Conservation (phyloP, 1,284 basidiomycete genomes). For the Cutaneotrichosporon spelunceum region DNA sequence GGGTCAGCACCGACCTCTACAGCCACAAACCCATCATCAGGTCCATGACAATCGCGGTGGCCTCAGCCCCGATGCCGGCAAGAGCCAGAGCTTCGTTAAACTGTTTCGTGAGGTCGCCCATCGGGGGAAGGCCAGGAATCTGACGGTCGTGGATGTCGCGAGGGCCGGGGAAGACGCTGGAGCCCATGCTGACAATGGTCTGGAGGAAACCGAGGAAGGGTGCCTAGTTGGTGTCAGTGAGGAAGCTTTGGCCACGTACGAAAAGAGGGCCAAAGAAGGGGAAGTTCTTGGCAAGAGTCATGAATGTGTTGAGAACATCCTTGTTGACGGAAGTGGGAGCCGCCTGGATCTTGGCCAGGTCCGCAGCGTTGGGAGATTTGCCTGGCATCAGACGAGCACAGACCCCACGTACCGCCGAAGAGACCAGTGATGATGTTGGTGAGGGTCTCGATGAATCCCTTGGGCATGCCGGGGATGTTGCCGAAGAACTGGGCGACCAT, state of each 20-base stretch:
- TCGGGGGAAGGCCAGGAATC: not conserved
- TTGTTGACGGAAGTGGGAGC: not conserved
- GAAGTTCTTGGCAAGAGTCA: not conserved
- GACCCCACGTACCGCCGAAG: not conserved
- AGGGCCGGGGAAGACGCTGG: not conserved
- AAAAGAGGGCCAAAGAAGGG: not conserved
- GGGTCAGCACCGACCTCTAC: not conserved
- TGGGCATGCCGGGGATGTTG: not conserved
- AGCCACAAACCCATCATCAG: not conserved
- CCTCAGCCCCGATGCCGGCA: not conserved
- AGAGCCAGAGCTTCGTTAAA: not conserved
- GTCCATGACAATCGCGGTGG: not conserved
- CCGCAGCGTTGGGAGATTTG: not conserved
- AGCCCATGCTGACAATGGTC: not conserved
- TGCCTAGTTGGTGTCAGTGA: not conserved
- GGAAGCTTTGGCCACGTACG: not conserved
- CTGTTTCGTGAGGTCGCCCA: not conserved
- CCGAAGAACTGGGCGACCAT: not conserved
- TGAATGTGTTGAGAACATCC: not conserved
- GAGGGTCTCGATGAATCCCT: not conserved
- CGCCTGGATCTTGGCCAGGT: not conserved
- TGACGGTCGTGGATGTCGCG: not conserved
- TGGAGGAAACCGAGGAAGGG: not conserved
- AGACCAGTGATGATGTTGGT: conserved; percentile 1
- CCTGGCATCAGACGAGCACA: not conserved